Evolutionary conservation across 108 stramenopile species (phyloP), one percentile per base, ranked within the genome.

Genomic region (Cyclotella atomus): DNA sequence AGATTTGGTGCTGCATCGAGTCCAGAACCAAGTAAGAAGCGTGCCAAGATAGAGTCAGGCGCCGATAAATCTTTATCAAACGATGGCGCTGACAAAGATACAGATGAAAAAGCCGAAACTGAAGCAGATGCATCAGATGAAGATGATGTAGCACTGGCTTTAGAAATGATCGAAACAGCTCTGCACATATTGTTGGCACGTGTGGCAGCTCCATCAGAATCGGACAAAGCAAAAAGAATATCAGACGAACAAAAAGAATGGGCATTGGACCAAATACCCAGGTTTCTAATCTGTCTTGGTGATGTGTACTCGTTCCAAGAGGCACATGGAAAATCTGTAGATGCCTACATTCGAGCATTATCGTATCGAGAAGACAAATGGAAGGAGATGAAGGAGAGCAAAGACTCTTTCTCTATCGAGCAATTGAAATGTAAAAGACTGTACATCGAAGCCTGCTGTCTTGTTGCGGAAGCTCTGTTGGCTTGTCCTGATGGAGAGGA

Each of bases 111-210:
- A 25, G 16, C 20, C 6, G 43, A 66, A n/a, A 41, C 19, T 23
- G 54, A 55, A 19, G 70, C 0, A 55, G 70, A 52, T 25, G 82
- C 65, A 15, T 70, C 45, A 45, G 56, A 73, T 20, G 81, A 74
- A n/a, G 76, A 73, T 28, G 89, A 90, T 56, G 36, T 86, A 24
- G 36, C 65, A 19, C 59, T 92, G 28, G 89, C 93, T 9, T 59
- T 92, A 47, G 90, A 91, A 77, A 88, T 91, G 85, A 90, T 95
- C 88, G 91, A 89, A 65, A 87, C 83, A 33, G 81, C 88, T 15
- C 90, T 68, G 50, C 66, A 77, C 34, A 91, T 92, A 47, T 52
- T 87, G 2, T 83, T 90, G 17, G 65, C 77, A 10, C 81, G 85
- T 57, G 46, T 45, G n/a, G n/a, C n/a, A n/a, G n/a, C n/a, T n/a